These are phyloP conservation scores for Beauveria sp. DNA, from an alignment of 2,329 filamentous ascomycete genomes.

Conservation along the genomic window DNA sequence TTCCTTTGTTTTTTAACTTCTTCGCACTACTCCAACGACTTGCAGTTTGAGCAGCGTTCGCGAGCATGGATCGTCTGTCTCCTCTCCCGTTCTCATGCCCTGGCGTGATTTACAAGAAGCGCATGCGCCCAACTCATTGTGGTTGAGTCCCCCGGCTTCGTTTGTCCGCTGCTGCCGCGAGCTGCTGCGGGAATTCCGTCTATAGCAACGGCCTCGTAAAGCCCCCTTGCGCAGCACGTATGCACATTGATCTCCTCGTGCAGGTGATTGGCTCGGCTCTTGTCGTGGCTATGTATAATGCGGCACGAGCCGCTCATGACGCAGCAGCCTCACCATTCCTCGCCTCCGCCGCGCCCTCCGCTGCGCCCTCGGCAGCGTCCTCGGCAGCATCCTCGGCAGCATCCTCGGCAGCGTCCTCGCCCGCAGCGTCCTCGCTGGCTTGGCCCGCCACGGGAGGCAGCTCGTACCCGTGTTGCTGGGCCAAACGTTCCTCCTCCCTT, in stretches of 20 bases:
- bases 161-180: neutral
- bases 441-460: constrained; percentile 9
- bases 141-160: neutral
- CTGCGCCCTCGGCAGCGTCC: neutral
- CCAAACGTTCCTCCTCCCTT: constrained; percentile 69
- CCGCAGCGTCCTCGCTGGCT: constrained; percentile 5
- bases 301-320: neutral
- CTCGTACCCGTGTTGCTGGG: constrained; percentile 22
- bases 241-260: neutral
- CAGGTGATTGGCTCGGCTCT: neutral
- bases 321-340: neutral
- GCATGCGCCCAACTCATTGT: too few species aligned
- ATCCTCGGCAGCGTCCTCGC: neutral
- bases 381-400: constrained; percentile 8
- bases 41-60: neutral
- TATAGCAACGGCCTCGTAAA: neutral
- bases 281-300: neutral
- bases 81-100: neutral
- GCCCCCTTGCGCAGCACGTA: neutral
- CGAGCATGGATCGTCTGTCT: neutral
- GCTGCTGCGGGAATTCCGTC: neutral
- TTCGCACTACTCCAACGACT: neutral
- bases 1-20: neutral
- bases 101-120: neutral
- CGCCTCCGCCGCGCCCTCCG: neutral